Conservation (phyloP, 345 rosid species). For the Pugionium dolabratum region DNA sequence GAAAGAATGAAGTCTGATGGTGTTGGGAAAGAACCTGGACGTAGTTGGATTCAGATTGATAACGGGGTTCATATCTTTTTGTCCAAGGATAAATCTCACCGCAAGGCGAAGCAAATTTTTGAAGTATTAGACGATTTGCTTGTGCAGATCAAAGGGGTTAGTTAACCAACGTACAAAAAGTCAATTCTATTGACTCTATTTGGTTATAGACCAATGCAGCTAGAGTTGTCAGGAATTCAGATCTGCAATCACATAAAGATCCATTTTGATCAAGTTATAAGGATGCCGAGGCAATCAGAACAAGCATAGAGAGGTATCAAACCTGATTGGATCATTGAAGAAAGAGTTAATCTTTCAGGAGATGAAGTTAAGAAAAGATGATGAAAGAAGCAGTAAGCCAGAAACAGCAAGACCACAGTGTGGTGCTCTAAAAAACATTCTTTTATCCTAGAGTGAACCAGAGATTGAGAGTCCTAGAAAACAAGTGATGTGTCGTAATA, state of each 20-base stretch:
- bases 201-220: constrained; percentile 17
- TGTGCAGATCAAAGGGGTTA: constrained; percentile 48
- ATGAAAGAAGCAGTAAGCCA: neutral
- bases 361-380: constrained; percentile 9
- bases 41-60: constrained; percentile 63
- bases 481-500: constrained; percentile 4
- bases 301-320: constrained; percentile 1
- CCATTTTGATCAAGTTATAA: neutral
- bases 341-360: constrained; percentile 6
- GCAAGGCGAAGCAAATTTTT: constrained; percentile 42
- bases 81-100: constrained; percentile 57
- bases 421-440: neutral
- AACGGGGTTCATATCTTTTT: constrained; percentile 53
- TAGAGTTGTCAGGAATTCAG: constrained; percentile 5
- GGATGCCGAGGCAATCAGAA: neutral
- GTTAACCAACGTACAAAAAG: constrained; percentile 19
- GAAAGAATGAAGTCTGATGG: constrained; percentile 61
- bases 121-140: constrained; percentile 49
- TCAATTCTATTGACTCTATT: neutral
- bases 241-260: neutral
- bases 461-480: constrained; percentile 14
- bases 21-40: constrained; percentile 69
- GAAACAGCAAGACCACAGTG: constrained; percentile 4
- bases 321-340: constrained; percentile 13
- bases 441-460: constrained; percentile 4